phyloP scores from a whole-genome alignment of 2,329 filamentous ascomycete genomes.

The Penicillium carneum region DNA sequence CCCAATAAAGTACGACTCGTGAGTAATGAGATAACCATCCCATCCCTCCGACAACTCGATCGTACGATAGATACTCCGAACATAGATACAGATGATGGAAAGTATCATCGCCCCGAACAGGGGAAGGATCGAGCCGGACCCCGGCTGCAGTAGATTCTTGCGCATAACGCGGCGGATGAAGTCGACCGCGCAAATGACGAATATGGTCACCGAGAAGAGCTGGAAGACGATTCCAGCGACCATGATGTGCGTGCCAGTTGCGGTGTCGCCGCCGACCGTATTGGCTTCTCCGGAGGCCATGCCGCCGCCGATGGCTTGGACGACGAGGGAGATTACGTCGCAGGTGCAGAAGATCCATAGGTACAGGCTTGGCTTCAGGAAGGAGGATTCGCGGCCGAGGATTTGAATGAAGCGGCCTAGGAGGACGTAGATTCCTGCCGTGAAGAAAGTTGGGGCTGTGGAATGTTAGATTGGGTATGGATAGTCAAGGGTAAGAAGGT shows the following conservation, averaged over 20 bases:
- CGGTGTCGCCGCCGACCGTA: conserved; percentile 55
- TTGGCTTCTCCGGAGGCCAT: conserved; percentile 57
- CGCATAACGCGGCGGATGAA: conserved; percentile 55
- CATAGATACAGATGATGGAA: conserved; percentile 56
- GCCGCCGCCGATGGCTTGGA: conserved; percentile 65
- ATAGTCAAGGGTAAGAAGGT: not conserved
- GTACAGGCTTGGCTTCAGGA: conserved; percentile 55
- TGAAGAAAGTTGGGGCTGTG: conserved; percentile 59
- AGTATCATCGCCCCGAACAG: conserved; percentile 51
- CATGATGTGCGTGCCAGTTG: conserved; percentile 59
- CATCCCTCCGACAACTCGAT: conserved; percentile 61
- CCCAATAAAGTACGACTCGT: conserved; percentile 59
- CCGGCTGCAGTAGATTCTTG: conserved; percentile 33
- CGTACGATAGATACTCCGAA: conserved; percentile 60
- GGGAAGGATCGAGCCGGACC: conserved; percentile 41
- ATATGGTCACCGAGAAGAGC: conserved; percentile 62
- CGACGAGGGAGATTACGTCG: conserved; percentile 62
- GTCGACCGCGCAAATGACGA: conserved; percentile 57
- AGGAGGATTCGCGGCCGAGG: conserved; percentile 54
- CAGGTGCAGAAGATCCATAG: conserved; percentile 61
- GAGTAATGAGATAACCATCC: conserved; percentile 60
- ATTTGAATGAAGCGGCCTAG: conserved; percentile 58
- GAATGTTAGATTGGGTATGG: conserved; percentile 6
- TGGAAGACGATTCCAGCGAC: conserved; percentile 66
- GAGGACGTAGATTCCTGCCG: conserved; percentile 60